A percentile compares a stretch with the other conserved stretches of the same genome.
Conservation (phyloP, 805 yeast genomes). For the Kuraishia borneana region DNA sequence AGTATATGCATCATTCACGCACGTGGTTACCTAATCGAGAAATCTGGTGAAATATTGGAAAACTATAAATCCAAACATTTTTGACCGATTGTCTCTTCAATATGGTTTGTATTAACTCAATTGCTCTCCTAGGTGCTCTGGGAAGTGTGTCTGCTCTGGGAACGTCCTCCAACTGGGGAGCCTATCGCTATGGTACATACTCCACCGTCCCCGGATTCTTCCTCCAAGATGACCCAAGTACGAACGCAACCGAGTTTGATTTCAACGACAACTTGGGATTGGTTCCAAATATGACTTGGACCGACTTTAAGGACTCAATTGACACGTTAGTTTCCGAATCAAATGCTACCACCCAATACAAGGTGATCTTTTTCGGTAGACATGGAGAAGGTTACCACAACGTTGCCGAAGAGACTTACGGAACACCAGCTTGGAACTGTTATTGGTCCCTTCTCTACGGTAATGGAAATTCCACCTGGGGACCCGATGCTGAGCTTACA, state of each 20-base stretch:
- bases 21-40: too few species aligned
- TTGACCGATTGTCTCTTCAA: too few species aligned
- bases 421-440: constrained; percentile 32
- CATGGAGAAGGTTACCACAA: constrained; percentile 49
- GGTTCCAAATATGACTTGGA: constrained; percentile 20
- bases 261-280: constrained; percentile 33
- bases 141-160: too few species aligned
- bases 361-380: constrained; percentile 34
- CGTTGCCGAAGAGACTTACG: constrained; percentile 32
- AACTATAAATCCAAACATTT: too few species aligned
- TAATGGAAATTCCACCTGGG: constrained; percentile 37
- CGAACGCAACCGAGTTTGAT: constrained; percentile 30
- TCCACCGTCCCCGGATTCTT: constrained; percentile 27
- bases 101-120: too few species aligned
- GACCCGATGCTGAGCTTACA: constrained; percentile 38
- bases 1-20: too few species aligned
- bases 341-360: constrained; percentile 22
- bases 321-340: constrained; percentile 22
- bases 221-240: constrained; percentile 27
- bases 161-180: constrained; percentile 2
- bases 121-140: too few species aligned
- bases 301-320: constrained; percentile 17
- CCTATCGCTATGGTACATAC: constrained; percentile 4
- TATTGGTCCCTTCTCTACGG: constrained; percentile 32
- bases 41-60: too few species aligned